A percentile compares a stretch with the other conserved stretches of the same genome.
Evolutionary conservation across 352 stramenopile species (phyloP).

Genomic region (Pythium phragmitis): DNA sequence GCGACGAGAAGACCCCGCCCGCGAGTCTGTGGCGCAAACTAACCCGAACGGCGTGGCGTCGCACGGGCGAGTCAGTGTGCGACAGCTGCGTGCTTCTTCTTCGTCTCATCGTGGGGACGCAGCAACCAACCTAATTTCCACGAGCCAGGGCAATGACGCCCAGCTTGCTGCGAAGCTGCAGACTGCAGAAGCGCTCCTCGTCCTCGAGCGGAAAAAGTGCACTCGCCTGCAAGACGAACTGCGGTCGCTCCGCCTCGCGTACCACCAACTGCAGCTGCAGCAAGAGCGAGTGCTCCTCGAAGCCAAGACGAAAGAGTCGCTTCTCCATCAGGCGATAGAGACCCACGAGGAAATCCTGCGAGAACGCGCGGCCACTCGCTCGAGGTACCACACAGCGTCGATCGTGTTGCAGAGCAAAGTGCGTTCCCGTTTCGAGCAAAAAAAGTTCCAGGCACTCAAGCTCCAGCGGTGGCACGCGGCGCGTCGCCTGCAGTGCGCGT

Average conservation of each 20-base stretch:
- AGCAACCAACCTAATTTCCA: not conserved
- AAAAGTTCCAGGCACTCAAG: conserved; percentile 57
- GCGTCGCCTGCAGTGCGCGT: conserved; percentile 43
- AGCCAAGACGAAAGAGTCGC: conserved; percentile 37
- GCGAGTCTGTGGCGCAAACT: not conserved
- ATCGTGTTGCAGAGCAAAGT: conserved; percentile 64
- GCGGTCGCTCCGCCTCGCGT: conserved; percentile 2
- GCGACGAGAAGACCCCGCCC: conserved; percentile 19
- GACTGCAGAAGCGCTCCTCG: conserved; percentile 13
- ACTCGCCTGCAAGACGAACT: conserved; percentile 24
- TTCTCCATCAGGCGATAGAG: conserved; percentile 40
- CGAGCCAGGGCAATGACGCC: not conserved
- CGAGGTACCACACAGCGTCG: conserved; percentile 44
- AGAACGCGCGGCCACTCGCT: conserved; percentile 35
- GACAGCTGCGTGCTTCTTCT: not conserved
- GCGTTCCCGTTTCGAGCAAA: conserved; percentile 53
- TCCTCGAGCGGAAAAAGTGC: conserved; percentile 20
- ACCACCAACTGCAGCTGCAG: conserved; percentile 25
- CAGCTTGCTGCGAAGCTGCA: conserved; percentile 8
- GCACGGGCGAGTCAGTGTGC: conserved; percentile 9
- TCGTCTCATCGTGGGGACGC: not conserved
- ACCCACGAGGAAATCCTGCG: conserved; percentile 40
- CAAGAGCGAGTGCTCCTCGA: conserved; percentile 48
- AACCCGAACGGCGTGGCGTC: not conserved
- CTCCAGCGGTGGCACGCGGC: conserved; percentile 41